Evolutionary conservation across 805 yeast species (phyloP), one percentile per base, ranked within the genome.

Genomic region (Barnettozyma wickerhamii): DNA sequence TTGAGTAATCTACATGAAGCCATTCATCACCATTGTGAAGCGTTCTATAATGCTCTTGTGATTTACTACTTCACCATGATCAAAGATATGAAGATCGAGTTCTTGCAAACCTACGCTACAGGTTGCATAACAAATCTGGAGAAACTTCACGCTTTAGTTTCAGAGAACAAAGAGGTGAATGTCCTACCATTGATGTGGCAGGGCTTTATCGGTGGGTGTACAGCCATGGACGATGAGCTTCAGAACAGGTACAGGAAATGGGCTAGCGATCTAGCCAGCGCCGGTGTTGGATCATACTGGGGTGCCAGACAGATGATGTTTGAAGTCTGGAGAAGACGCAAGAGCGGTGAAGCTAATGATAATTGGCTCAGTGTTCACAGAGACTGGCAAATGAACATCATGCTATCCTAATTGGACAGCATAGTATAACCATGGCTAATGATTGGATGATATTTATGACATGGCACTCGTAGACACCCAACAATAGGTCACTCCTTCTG

Each of bases 201-300:
- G 55, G 95, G 93, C 0, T 88, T 88, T 50, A 81, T 88, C 33
- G 89, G 91, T 1, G 95, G 95, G 0, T 82, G 93, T 53, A 88
- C 84, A 46, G 82, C 89, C 10, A 72, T 75, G 44, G 75, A 81
- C 6, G 51, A 60, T 1, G 68, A 67, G 27, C 60, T 81, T 28
- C 91, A 84, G 48, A 63, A 71, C 44, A 81, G 87, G 31, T 86
- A 77, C 62, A 80, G 77, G 53, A 67, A 70, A 43, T 87, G 95
- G 95, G 67, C 69, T 4, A 63, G 64, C 4, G 55, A 56, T n/a
- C 53, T 72, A 42, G 72, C 79, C 5, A 63, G 62, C 33, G 69
- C 72, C 12, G 84, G 85, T 12, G 69, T 79, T 47, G 95, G 95
- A 1, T 79, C 90, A 24, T 87, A 86, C 56, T 84, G 89, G 86